These are phyloP conservation scores for Hyphodiscus hymeniophilus DNA, from an alignment of 495 filamentous ascomycete species.

Conservation along the genomic window DNA sequence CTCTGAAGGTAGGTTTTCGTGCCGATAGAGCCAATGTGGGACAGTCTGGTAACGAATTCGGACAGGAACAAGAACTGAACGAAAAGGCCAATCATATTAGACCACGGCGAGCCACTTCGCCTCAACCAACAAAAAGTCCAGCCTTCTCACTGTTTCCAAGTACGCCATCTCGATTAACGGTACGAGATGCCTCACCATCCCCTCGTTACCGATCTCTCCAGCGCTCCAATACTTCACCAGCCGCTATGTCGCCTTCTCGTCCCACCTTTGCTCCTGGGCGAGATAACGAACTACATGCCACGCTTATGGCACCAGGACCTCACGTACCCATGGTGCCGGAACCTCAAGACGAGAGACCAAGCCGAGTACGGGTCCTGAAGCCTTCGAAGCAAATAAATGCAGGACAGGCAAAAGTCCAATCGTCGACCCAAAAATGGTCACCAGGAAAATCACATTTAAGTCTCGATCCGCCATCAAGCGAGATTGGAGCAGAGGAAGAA, in stretches of 20 bases:
- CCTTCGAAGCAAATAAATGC: background rate
- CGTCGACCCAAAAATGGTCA: constrained; percentile 24
- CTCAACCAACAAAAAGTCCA: constrained; percentile 48
- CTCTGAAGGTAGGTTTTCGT: constrained; percentile 25
- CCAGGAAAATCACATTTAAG: constrained; percentile 36
- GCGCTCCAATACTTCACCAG: constrained; percentile 54
- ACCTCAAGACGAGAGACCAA: constrained; percentile 9
- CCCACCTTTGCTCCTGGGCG: constrained; percentile 18
- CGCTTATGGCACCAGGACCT: constrained; percentile 4
- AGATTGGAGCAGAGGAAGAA: constrained; percentile 23
- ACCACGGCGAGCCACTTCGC: constrained; percentile 50
- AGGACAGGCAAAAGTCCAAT: background rate
- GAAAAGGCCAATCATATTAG: constrained; percentile 21
- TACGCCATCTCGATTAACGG: constrained; percentile 26
- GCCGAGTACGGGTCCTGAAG: background rate
- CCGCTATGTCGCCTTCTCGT: constrained; percentile 35
- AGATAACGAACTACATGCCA: constrained; percentile 13
- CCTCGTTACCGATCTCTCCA: constrained; percentile 30
- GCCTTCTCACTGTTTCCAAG: constrained; percentile 60
- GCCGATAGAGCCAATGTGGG: constrained; percentile 8
- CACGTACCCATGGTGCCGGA: constrained; percentile 4
- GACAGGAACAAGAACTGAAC: constrained; percentile 20
- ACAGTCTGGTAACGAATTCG: constrained; percentile 10
- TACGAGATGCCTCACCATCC: constrained; percentile 10
- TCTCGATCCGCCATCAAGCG: constrained; percentile 37